Evolutionary conservation across 129 eudicot species (phyloP).

Genomic region (Arctium minus): DNA sequence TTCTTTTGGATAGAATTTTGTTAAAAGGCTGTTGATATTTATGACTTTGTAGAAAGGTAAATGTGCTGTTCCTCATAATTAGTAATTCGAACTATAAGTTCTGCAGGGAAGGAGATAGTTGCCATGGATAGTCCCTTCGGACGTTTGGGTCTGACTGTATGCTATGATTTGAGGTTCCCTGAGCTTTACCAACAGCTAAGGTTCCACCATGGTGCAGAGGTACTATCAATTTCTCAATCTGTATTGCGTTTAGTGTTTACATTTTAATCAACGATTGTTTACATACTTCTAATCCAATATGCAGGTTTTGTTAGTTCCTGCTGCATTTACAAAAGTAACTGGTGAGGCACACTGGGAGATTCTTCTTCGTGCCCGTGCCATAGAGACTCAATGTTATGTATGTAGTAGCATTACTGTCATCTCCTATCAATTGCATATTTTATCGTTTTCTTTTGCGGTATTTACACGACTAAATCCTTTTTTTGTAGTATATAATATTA

Average conservation of each 20-base stretch:
- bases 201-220: conserved; percentile 79
- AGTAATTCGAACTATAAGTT: conserved; percentile 23
- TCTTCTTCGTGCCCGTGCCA: conserved; percentile 96
- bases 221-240: conserved; percentile 19
- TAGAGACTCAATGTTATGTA: conserved; percentile 97
- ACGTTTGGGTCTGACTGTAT: conserved; percentile 86
- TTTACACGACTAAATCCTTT: neutral
- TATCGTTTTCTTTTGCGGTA: neutral
- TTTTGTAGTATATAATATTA: neutral
- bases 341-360: conserved; percentile 99
- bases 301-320: conserved; percentile 82
- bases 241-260: neutral
- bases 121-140: conserved; percentile 85
- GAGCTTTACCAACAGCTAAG: conserved; percentile 83
- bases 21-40: neutral
- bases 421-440: neutral
- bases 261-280: conserved; percentile 2
- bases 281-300: conserved; percentile 8
- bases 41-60: neutral
- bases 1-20: neutral
- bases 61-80: neutral
- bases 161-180: conserved; percentile 96
- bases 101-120: conserved; percentile 72
- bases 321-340: conserved; percentile 91
- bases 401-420: conserved; percentile 10